Evolutionary conservation across 2,329 filamentous ascomycete species (phyloP).

Genomic region (Nemania diffusa): DNA sequence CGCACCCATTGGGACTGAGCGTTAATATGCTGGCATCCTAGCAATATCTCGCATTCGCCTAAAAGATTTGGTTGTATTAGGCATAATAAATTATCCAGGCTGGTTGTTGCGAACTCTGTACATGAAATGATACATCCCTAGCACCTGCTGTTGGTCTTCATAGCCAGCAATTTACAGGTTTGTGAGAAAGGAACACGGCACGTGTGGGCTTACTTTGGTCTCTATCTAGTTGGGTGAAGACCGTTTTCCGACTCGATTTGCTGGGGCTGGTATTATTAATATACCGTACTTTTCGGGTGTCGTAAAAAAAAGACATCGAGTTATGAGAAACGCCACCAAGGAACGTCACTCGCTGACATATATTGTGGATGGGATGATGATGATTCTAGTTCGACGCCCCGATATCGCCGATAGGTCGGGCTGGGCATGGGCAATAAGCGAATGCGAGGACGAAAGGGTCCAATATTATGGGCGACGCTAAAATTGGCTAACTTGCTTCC

Average conservation of each 20-base stretch:
- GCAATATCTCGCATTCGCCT: neutral
- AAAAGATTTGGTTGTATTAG: neutral
- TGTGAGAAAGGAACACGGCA: neutral
- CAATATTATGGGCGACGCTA: neutral
- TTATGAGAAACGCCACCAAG: neutral
- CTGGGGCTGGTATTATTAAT: neutral
- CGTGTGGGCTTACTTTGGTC: neutral
- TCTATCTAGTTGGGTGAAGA: neutral
- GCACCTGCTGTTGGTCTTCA: neutral
- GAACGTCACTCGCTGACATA: neutral
- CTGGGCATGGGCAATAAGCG: conserved; percentile 25
- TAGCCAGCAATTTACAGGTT: neutral
- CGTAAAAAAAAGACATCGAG: neutral
- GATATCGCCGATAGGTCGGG: conserved; percentile 11
- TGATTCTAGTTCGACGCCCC: conserved; percentile 3
- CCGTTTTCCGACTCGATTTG: neutral
- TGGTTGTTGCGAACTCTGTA: neutral
- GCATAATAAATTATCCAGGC: neutral
- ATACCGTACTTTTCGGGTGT: neutral
- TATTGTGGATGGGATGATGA: neutral
- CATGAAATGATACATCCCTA: neutral
- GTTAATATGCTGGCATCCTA: neutral
- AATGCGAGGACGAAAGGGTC: conserved; percentile 28
- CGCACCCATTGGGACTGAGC: neutral
- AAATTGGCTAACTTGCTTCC: conserved; percentile 7